Percentiles rank a stretch among this genome's conserved stretches.
These are phyloP conservation scores for Cucumis variabilis DNA, from an alignment of 331 rosid genomes.

Conservation along the genomic window DNA sequence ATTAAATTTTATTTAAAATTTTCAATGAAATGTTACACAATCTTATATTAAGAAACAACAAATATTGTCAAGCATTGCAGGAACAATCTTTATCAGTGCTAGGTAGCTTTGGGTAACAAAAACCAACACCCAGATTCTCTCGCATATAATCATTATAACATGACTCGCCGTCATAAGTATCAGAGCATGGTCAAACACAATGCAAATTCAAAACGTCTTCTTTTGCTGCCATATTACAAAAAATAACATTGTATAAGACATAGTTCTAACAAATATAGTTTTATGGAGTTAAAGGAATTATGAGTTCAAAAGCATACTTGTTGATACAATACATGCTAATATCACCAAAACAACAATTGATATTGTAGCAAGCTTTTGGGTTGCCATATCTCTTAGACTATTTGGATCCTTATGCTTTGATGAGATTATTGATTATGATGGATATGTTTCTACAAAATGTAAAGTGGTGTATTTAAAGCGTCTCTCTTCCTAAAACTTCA, in stretches of 20 bases:
- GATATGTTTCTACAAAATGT: too few relatives aligned
- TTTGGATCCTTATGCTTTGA: too few relatives aligned
- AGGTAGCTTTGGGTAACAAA: not conserved
- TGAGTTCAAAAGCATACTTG: not conserved
- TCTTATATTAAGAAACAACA: too few relatives aligned
- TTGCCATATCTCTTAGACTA: not conserved
- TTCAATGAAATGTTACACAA: too few relatives aligned
- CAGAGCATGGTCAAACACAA: not conserved
- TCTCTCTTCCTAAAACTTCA: too few relatives aligned
- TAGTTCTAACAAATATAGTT: not conserved
- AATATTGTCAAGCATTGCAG: not conserved
- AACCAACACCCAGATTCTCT: too few relatives aligned
- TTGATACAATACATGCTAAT: not conserved
- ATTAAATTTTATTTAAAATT: too few relatives aligned
- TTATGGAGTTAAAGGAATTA: too few relatives aligned
- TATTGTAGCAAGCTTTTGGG: not conserved
- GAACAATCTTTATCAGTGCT: not conserved
- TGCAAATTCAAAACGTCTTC: not conserved
- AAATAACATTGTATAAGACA: not conserved
- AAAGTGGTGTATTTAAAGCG: too few relatives aligned
- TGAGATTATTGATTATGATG: too few relatives aligned
- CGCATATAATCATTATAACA: not conserved
- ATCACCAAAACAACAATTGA: not conserved
- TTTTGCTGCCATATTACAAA: not conserved
- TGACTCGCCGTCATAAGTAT: not conserved